Evolutionary conservation across 2,329 filamentous ascomycete species (phyloP).

Genomic region (Neoarthrinium moseri): DNA sequence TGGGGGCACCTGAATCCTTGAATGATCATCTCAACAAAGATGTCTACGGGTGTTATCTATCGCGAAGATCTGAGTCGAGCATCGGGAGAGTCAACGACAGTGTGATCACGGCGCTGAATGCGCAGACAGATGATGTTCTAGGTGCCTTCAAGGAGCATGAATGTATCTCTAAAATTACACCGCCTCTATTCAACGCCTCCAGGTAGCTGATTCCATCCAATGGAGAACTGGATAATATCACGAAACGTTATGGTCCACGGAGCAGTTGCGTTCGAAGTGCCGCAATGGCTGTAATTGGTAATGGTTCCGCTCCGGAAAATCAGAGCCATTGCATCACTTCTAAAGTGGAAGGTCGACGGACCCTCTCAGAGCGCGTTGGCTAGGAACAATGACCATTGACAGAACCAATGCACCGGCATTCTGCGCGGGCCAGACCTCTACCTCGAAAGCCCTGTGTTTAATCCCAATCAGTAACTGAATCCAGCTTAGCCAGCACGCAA

Average conservation of each 20-base stretch:
- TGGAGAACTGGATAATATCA: background rate
- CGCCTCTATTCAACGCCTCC: background rate
- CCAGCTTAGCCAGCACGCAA: conserved; percentile 24
- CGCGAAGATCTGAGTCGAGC: background rate
- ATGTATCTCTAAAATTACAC: background rate
- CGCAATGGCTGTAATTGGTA: no score
- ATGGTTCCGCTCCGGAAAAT: no score
- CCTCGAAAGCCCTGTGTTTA: conserved; percentile 24
- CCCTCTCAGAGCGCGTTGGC: no score
- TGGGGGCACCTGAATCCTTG: background rate
- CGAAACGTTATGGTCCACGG: background rate
- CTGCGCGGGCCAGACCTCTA: conserved; percentile 24
- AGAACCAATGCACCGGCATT: no score
- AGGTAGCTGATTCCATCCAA: conserved; percentile 5
- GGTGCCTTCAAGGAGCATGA: conserved; percentile 1
- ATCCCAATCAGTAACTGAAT: conserved; percentile 26
- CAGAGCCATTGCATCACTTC: no score
- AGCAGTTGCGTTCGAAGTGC: no score
- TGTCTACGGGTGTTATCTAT: conserved; percentile 2
- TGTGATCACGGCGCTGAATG: background rate
- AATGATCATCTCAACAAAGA: background rate
- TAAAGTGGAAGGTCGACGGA: no score
- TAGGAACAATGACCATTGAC: no score
- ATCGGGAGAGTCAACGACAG: background rate
- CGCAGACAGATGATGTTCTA: conserved; percentile 1